Base-by-base conservation (phyloP, 2,329 filamentous ascomycete genomes). In the Xylariaceae sp. region DNA sequence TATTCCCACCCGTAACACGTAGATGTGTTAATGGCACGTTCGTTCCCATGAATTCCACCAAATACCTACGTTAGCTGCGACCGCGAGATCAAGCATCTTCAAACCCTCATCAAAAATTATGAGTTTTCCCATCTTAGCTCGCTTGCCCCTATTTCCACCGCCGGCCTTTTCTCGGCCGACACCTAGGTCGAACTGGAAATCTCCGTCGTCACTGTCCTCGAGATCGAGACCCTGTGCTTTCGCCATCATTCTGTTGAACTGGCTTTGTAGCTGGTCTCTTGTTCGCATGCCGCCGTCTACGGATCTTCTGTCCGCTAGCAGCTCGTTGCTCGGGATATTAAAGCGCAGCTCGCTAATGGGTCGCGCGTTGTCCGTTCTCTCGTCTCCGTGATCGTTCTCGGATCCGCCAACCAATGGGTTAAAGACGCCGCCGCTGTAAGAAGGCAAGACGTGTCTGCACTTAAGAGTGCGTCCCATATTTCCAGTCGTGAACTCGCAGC, bases 81-180 rank as follows among this genome's bases (percentile, higher is more conserved):
- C 89, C 0, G 95, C 77, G 55, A 99, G 71, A 75, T 99, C 94
- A 65, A 97, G 72, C 92, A 99, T 97, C 75, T 95, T 95, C 61
- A 95, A 73, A 0, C 94, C 94, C 65, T 95, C 91, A 53, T 92
- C 85, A 63, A 91, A 83, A 39, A 99, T 80, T 50, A 97, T 90
- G 50, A 99, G 74, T 72, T 97, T 99, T 0, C 92, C 94, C 64
- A 99, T 75, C 74, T 99, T 99, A 3, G 90, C 91, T 65, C 89
- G 83, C 69, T 89, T 91, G 0, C 92, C 92, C 44, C 86, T 80
- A 66, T 88, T 87, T 0, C 92, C 92, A 27, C 92, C 92, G 1
- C 92, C 92, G 0, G 91, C 91, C 53, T 81, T 83, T 70, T 97
- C 92, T 60, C 83, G 82, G 0, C 91, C 92, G 0, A 96, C 76